These are phyloP conservation scores for Zymoseptoria tritici DNA, from an alignment of 2,329 filamentous ascomycete species.

Conservation along the genomic window DNA sequence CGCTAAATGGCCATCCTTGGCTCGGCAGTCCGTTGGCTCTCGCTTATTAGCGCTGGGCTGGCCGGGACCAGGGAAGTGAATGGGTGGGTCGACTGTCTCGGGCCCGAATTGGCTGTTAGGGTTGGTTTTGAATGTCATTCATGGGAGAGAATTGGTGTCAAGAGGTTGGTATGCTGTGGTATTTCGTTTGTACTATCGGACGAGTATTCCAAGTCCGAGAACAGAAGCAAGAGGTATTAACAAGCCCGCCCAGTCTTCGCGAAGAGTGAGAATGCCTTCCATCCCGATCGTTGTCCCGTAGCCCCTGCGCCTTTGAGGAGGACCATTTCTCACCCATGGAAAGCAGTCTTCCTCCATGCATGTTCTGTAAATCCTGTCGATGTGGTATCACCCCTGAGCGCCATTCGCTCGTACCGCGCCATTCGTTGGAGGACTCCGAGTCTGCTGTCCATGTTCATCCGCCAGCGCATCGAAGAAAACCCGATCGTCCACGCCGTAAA, in stretches of 20 bases:
- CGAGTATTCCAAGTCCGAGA: too few species aligned
- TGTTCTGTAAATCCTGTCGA: constrained; percentile 11
- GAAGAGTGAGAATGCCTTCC: too few species aligned
- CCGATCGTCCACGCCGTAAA: constrained; percentile 25
- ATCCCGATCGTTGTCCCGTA: too few species aligned
- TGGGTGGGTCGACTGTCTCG: background rate
- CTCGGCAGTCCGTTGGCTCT: background rate
- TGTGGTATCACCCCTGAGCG: constrained; percentile 6
- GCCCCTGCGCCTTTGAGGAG: too few species aligned
- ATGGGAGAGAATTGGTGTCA: too few species aligned
- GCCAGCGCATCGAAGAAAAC: constrained; percentile 23
- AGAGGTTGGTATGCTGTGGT: too few species aligned
- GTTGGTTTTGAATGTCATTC: background rate
- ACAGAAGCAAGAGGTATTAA: too few species aligned
- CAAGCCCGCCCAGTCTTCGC: too few species aligned
- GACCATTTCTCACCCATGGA: background rate
- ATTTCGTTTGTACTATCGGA: background rate
- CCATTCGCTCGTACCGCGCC: constrained; percentile 5
- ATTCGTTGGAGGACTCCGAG: constrained; percentile 3
- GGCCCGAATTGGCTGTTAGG: background rate
- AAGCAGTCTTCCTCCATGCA: background rate
- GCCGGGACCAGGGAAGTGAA: background rate
- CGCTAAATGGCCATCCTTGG: background rate
- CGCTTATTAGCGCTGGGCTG: background rate
- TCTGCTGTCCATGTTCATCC: constrained; percentile 3